Evolutionary conservation across 768 basidiomycete species (phyloP).

Genomic region (Mrakia blollopis): DNA sequence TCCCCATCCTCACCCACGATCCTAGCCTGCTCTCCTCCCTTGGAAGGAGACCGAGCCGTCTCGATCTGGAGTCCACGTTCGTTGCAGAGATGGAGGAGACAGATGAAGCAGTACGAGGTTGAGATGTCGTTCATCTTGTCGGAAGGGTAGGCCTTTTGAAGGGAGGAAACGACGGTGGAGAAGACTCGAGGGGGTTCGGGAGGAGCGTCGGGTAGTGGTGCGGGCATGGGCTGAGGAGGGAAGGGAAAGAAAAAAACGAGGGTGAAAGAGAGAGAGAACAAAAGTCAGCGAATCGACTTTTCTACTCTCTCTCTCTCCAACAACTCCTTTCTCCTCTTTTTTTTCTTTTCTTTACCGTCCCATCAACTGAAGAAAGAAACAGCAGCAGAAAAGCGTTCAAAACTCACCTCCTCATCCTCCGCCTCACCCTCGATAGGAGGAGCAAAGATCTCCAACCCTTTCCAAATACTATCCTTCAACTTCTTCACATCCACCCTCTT

Average conservation of each 20-base stretch:
- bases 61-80: slow-evolving; percentile 87
- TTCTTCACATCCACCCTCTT: slow-evolving; percentile 95
- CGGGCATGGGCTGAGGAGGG: slow-evolving; percentile 10
- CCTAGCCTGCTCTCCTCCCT: not conserved
- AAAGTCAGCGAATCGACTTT: not conserved
- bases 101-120: slow-evolving; percentile 99
- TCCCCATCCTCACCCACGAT: slow-evolving; percentile 13
- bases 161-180: slow-evolving; percentile 66
- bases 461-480: slow-evolving; percentile 98
- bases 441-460: slow-evolving; percentile 72
- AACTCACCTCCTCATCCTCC: slow-evolving; percentile 43
- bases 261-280: not conserved
- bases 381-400: not conserved
- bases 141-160: slow-evolving; percentile 74
- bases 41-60: slow-evolving; percentile 37
- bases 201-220: slow-evolving; percentile 33
- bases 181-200: slow-evolving; percentile 40
- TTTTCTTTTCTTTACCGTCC: too few relatives aligned
- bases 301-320: too few relatives aligned
- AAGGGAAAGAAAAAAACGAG: too few relatives aligned
- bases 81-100: slow-evolving; percentile 89
- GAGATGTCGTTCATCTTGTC: slow-evolving; percentile 98
- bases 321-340: too few relatives aligned
- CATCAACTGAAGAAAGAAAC: too few relatives aligned
- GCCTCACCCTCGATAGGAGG: slow-evolving; percentile 44